Base-by-base conservation (phyloP, 768 basidiomycete genomes). In the Dentipellis fragilis region DNA sequence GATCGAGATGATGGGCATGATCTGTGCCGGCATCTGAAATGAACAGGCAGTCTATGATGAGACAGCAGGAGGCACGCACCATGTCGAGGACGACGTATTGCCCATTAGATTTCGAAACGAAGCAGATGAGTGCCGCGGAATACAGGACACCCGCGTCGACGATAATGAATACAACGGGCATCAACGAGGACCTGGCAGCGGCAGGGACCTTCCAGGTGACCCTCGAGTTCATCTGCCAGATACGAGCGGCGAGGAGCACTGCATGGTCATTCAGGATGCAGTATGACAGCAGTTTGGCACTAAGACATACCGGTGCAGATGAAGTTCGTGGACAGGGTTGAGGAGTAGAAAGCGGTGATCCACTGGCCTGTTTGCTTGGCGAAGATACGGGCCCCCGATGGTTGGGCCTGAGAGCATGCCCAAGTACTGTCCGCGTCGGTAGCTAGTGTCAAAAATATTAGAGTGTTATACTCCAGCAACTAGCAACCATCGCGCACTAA, bases 41-140 rank as follows among this genome's bases (percentile, higher is more conserved):
- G 29, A 29, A 29, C 29, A 29, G 6, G 6, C 29, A 29, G 29
- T 29, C 29, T 29, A 29, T 3, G 6, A 6, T 3, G 29, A 29
- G 6, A 6, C 6, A 29, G 29, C 29, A 29, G 29, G 29, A 29
- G 29, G 29, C 29, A 29, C 29, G 29, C 6, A 29, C 29, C 29
- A 29, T 63, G 51, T 66, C 65, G 22, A 67, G 49, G 8, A 66
- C 14, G 12, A 67, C 56, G 23, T 35, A 51, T 45, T 61, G 63
- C 16, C 58, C 51, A 46, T 62, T 62, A 11, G 59, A 57, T 19
- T 66, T 55, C 0, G 55, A 23, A 35, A 67, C 58, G 54, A 66
- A 66, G 47, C 62, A 63, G 2, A 60, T 38, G 36, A 67, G 60
- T 10, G 36, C 23, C 10, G 23, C 34, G 21, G 21, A 51, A 35